Base-by-base conservation (phyloP, 495 filamentous ascomycete genomes). In the Glarea lozoyensis region DNA sequence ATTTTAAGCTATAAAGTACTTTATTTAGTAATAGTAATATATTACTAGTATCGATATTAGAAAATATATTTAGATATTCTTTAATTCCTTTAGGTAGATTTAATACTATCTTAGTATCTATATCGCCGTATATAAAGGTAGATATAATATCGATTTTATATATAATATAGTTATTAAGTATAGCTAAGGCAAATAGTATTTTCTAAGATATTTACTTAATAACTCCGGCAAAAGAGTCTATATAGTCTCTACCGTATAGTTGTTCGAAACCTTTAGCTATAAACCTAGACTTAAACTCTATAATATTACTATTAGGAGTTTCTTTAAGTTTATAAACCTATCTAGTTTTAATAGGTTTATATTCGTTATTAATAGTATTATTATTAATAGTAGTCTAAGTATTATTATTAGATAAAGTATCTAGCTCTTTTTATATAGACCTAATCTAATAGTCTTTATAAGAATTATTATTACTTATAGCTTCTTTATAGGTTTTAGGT, bases 131-230 rank as follows among this genome's bases (percentile, higher is more conserved):
- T 16, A 15, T 48, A 48, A 48, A 42, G 12, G 38, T 30, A 3
- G 19, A 36, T 12, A 48, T 36, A 18, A 48, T 48, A 48, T 48
- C 37, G 18, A 36, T 42, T 36, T 48, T 42, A 42, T 42, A 42
- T 42, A 48, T 42, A 42, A 32, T 27, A 4, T 36, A 48, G 16
- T 21, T 34, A 36, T 42, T 41, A 17, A 41, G 17, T 42, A 48
- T 24, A 6, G 11, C 21, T 42, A 48, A 17, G 4, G 20, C 13
- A 22, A 49, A 43, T 34, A 49, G 9, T 29, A 49, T 12, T 43
- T 40, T 43, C 46, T 20, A 49, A n/a, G 40, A 32, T 49, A 49
- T 30, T 39, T 49, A 34, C 24, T 43, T 49, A 13, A 43, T 37
- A 24, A 45, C 36, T 10, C 4, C 12, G 4, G 42, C 30, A 37